These are phyloP conservation scores for Fusarium sp. DNA, from an alignment of 2,329 filamentous ascomycete genomes.

Conservation along the genomic window DNA sequence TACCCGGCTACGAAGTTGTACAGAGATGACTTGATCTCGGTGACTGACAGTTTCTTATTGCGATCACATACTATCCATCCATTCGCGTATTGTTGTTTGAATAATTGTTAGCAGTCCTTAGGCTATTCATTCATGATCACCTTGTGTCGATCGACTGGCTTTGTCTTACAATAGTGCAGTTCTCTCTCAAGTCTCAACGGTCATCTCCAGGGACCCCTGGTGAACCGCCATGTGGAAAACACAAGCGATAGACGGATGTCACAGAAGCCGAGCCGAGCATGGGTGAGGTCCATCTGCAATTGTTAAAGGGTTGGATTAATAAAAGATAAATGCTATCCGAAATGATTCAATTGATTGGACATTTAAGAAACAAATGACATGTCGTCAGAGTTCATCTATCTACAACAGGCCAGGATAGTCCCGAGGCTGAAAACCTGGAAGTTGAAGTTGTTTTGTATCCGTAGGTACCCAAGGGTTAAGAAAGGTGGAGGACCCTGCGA, in stretches of 20 bases:
- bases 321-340: constrained; percentile 1
- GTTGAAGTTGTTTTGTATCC: neutral
- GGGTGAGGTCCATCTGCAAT: constrained; percentile 11
- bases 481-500: neutral
- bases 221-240: constrained; percentile 44
- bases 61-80: neutral
- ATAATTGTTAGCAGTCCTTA: neutral
- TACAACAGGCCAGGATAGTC: neutral
- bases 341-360: neutral
- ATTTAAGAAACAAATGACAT: neutral
- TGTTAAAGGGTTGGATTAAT: constrained; percentile 17
- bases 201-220: constrained; percentile 12
- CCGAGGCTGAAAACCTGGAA: neutral
- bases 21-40: neutral
- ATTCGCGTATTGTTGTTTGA: neutral
- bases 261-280: constrained; percentile 28
- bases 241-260: constrained; percentile 30
- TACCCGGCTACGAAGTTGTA: neutral
- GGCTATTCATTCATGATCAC: neutral
- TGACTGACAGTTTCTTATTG: neutral
- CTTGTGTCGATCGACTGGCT: neutral
- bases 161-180: neutral
- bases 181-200: neutral
- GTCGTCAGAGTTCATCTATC: neutral
- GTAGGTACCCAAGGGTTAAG: neutral